Base-by-base conservation (phyloP, 2,329 filamentous ascomycete species). In the Fusarium temperatum region DNA sequence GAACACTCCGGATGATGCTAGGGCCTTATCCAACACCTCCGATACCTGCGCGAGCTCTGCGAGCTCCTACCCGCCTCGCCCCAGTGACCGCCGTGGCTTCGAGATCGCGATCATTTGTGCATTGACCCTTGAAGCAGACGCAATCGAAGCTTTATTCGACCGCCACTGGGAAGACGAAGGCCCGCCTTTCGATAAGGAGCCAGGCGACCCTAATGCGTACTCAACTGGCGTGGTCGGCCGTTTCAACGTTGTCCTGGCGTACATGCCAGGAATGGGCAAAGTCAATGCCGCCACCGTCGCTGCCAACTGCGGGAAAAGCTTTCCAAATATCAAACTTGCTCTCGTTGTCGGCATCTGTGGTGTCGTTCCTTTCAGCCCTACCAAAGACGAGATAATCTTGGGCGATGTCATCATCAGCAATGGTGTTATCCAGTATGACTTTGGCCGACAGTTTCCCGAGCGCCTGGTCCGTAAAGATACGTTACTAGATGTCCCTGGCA, bases 401-500 rank as follows among this genome's bases (percentile, higher is more conserved):
- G 67, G 67, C 3, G 67, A 70, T 18, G 20, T 70, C 3, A 32
- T 70, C 7, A 26, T 68, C 1, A 70, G 64, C 18, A 12, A 32
- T 0, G 67, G 58, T 0, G 28, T 70, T 5, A 8, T 68, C 0
- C 67, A 70, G 4, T 28, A 63, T 18, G 67, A 70, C 17, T 28
- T 70, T 12, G 67, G 47, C 0, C 10, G 53, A 6, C 56, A 20
- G 0, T 1, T 48, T 0, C 51, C 66, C 0, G 56, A 30, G 3
- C 1, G 20, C 0, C 42, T 44, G 5, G 28, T 22, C 2, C 28
- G 13, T 4, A 69, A 67, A 1, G 17, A 15, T 12, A 32, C 26
- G 0, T 4, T 57, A 0, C 10, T 26, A 2, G 67, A 68, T 0
- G 13, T n/a, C 0, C 26, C 42, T 0, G 53, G 64, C 1, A 54